phyloP scores from a whole-genome alignment of 139 green algal species.

The Chlamydomonas sp. region DNA sequence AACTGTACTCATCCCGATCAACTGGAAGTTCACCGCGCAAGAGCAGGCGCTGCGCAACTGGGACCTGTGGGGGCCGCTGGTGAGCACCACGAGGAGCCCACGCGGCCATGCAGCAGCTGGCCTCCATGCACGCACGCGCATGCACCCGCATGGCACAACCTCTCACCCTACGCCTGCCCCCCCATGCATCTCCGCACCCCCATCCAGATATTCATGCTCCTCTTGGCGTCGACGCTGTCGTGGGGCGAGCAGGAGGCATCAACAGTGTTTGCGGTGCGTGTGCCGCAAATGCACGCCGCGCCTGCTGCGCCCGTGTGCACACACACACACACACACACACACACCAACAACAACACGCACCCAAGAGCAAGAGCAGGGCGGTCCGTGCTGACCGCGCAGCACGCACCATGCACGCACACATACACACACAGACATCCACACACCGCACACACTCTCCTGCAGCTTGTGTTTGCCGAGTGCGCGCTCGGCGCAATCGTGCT shows the following conservation, averaged over 20 bases:
- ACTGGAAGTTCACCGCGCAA: conserved; percentile 59
- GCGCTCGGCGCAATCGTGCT: conserved; percentile 81
- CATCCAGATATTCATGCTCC: conserved; percentile 70
- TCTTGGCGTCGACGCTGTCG: conserved; percentile 66
- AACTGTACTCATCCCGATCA: conserved; percentile 74
- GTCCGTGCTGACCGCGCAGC: too few relatives aligned
- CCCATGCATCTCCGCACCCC: neutral
- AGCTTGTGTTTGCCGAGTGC: conserved; percentile 88
- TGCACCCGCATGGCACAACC: neutral
- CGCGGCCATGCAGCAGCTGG: conserved; percentile 1
- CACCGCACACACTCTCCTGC: too few relatives aligned
- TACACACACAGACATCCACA: too few relatives aligned
- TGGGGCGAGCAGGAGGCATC: conserved; percentile 49
- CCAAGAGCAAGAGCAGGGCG: too few relatives aligned
- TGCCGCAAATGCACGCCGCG: neutral
- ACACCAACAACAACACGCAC: too few relatives aligned
- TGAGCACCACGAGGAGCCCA: conserved; percentile 57
- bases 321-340: too few relatives aligned
- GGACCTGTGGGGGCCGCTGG: conserved; percentile 97
- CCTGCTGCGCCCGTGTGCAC: neutral
- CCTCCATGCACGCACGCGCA: neutral
- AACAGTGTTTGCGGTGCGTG: conserved; percentile 68
- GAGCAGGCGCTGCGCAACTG: conserved; percentile 82
- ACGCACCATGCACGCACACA: too few relatives aligned
- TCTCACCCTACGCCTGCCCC: neutral